Evolutionary conservation across 257 asterid genomes (phyloP), one percentile per base, ranked within the genome.

Genomic region (Solanum tarijense): DNA sequence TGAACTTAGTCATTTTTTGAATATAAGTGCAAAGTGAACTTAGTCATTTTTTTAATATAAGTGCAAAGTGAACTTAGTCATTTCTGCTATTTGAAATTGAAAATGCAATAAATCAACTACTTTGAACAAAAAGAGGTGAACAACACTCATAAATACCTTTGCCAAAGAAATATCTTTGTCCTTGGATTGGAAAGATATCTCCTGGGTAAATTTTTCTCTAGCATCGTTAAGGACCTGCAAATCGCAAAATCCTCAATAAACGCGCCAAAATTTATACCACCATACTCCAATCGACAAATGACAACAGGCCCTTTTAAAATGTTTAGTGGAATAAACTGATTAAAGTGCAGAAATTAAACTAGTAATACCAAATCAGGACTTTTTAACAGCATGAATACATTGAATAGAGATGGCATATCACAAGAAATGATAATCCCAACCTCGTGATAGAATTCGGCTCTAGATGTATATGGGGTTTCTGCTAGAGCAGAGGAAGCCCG

Each of bases 101-200:
- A 34, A 86, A 12, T 31, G 35, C 31, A n/a, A 38, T 36, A 75
- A 38, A 85, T 38, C 60, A 85, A 89, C 79, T 52, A 36, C 87
- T 75, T 76, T 23, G 32, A 87, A 73, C 84, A 87, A 84, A 72
- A 32, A 23, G 48, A 87, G 81, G 75, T 69, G 35, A 38, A 25
- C 62, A 46, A 48, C 9, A 86, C 43, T 68, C 81, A 79, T 43
- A 32, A 87, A 66, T 91, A 96, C 99, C 98, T 96, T 94, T 46
- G 98, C 95, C 55, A 96, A 96, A 29, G 98, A 95, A 92, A 96
- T 91, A 91, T 96, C 97, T 88, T 92, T 96, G 92, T 94, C 98
- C 91, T 94, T 94, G 39, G 97, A 91, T 92, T 90, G 95, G 91
- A 94, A 94, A 81, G 98, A 93, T 88, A 95, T 95, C 94, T 95